Evolutionary conservation across 805 yeast species (phyloP).

Genomic region (Candida oleophila): DNA sequence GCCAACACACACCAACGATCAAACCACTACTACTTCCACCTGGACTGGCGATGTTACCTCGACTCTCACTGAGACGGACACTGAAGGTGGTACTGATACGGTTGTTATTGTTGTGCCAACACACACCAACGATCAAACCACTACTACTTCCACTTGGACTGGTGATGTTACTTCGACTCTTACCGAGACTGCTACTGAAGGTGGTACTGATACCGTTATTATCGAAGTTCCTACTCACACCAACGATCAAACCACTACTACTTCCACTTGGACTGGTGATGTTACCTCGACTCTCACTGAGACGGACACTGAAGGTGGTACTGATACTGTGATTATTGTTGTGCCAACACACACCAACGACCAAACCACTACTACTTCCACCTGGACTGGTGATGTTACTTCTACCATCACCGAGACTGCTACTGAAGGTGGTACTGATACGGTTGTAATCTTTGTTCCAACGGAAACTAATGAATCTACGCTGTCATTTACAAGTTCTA

Average conservation of each 20-base stretch:
- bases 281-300: constrained; percentile 10
- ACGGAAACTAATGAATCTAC: constrained; percentile 8
- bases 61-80: constrained; percentile 9
- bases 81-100: constrained; percentile 11
- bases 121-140: neutral
- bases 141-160: constrained; percentile 11
- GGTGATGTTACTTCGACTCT: constrained; percentile 12
- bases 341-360: constrained; percentile 16
- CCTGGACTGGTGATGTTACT: constrained; percentile 18
- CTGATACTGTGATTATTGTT: constrained; percentile 11
- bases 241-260: constrained; percentile 9
- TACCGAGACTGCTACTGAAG: constrained; percentile 20
- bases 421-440: constrained; percentile 2
- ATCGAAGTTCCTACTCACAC: constrained; percentile 17
- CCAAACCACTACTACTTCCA: constrained; percentile 10
- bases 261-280: constrained; percentile 14
- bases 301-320: constrained; percentile 4
- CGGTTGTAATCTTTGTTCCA: constrained; percentile 1
- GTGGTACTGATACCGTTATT: constrained; percentile 13
- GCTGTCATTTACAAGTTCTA: constrained; percentile 4
- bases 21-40: constrained; percentile 4
- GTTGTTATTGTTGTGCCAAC: constrained; percentile 13
- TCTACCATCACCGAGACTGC: constrained; percentile 6
- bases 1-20: constrained; percentile 6
- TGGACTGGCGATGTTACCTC: constrained; percentile 9